phyloP scores from a whole-genome alignment of 805 yeast species.

The Candida coquimbonensis region DNA sequence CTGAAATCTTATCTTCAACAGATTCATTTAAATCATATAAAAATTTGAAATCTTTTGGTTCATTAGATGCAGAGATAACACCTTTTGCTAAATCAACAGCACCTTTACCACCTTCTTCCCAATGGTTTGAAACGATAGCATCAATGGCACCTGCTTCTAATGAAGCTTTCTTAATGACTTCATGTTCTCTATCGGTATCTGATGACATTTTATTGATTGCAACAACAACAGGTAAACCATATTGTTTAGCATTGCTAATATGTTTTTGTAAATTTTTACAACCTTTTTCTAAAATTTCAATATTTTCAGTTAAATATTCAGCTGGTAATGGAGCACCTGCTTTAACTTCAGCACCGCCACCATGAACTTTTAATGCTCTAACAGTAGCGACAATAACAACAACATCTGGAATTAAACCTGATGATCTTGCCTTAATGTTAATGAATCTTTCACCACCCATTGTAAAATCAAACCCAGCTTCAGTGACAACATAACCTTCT shows the following conservation, averaged over 20 bases:
- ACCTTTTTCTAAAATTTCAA: conserved; percentile 70
- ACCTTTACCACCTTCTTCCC: conserved; percentile 94
- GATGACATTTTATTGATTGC: conserved; percentile 86
- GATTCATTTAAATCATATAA: conserved; percentile 65
- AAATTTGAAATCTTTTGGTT: conserved; percentile 45
- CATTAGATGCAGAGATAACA: conserved; percentile 63
- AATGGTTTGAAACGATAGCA: conserved; percentile 87
- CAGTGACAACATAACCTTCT: conserved; percentile 89
- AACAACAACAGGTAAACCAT: conserved; percentile 88
- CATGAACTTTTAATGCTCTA: conserved; percentile 93
- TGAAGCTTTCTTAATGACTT: conserved; percentile 72
- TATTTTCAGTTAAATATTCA: conserved; percentile 75
- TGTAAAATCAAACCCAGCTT: conserved; percentile 97
- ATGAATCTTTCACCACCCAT: conserved; percentile 99
- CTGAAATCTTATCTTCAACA: conserved; percentile 72
- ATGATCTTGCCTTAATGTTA: conserved; percentile 90
- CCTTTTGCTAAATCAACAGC: conserved; percentile 80
- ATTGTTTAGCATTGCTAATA: conserved; percentile 74
- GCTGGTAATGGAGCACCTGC: conserved; percentile 85
- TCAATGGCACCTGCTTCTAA: conserved; percentile 87
- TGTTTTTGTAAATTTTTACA: conserved; percentile 88
- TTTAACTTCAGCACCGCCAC: conserved; percentile 95
- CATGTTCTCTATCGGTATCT: conserved; percentile 77
- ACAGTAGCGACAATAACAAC: conserved; percentile 95
- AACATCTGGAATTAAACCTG: conserved; percentile 82